phyloP scores from a whole-genome alignment of 2,329 filamentous ascomycete genomes.

The Rutstroemia sp. region DNA sequence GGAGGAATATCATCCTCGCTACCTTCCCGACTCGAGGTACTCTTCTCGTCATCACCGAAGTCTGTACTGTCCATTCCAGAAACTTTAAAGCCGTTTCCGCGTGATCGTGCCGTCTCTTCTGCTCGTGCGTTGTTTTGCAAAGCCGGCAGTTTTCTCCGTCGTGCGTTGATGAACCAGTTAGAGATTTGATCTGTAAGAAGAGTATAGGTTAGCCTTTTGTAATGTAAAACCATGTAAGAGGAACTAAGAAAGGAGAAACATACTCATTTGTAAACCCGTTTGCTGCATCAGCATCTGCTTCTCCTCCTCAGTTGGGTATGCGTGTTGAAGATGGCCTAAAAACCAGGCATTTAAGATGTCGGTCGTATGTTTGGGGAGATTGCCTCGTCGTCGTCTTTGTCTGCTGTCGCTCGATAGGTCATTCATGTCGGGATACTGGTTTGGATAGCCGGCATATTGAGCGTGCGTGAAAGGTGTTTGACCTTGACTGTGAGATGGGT shows the following conservation, averaged over 20 bases:
- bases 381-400: slow-evolving; percentile 61
- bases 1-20: not conserved
- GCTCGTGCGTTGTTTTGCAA: slow-evolving; percentile 25
- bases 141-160: slow-evolving; percentile 52
- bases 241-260: slow-evolving; percentile 30
- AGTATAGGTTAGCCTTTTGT: not conserved
- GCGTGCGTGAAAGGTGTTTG: slow-evolving; percentile 21
- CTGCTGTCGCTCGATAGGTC: slow-evolving; percentile 17
- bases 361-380: slow-evolving; percentile 84
- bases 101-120: slow-evolving; percentile 18
- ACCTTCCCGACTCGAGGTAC: not conserved
- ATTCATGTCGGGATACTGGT: slow-evolving; percentile 11
- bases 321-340: slow-evolving; percentile 65
- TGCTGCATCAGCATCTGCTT: slow-evolving; percentile 73
- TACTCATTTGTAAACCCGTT: slow-evolving; percentile 73
- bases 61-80: too few relatives aligned
- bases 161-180: slow-evolving; percentile 77
- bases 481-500: slow-evolving; percentile 12
- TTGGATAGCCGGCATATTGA: slow-evolving; percentile 7
- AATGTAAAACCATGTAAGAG: not conserved
- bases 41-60: not conserved
- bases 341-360: slow-evolving; percentile 79
- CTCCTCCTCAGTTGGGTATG: slow-evolving; percentile 82
- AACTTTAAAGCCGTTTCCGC: not conserved
- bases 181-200: slow-evolving; percentile 54